These are phyloP conservation scores for Brassica napus DNA, from an alignment of 345 rosid species.

Conservation along the genomic window Da-Ae NC_063442.1:15730501-15731000, in stretches of 20 bases:
- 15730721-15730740: conserved; percentile 13
- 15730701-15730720: conserved; percentile 27
- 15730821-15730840: conserved; percentile 63
- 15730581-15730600: conserved; percentile 58
- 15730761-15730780: not conserved
- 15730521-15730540: not conserved
- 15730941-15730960: conserved; percentile 52
- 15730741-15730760: not conserved
- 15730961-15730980: conserved; percentile 67
- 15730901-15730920: not conserved
- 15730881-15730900: not conserved
- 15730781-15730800: conserved; percentile 37
- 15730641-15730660: conserved; percentile 36
- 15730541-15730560: not conserved
- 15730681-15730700: conserved; percentile 35
- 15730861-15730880: conserved; percentile 5
- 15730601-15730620: conserved; percentile 48
- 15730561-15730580: conserved; percentile 21
- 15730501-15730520: conserved; percentile 39
- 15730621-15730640: conserved; percentile 40
- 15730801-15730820: conserved; percentile 48
- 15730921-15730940: conserved; percentile 52
- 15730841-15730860: conserved; percentile 52
- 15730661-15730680: conserved; percentile 32
- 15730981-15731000: conserved; percentile 76